A percentile compares a stretch with the other conserved stretches of the same genome.
Conservation (phyloP, 2,329 filamentous ascomycete species). For the Didymella glomerata region DNA sequence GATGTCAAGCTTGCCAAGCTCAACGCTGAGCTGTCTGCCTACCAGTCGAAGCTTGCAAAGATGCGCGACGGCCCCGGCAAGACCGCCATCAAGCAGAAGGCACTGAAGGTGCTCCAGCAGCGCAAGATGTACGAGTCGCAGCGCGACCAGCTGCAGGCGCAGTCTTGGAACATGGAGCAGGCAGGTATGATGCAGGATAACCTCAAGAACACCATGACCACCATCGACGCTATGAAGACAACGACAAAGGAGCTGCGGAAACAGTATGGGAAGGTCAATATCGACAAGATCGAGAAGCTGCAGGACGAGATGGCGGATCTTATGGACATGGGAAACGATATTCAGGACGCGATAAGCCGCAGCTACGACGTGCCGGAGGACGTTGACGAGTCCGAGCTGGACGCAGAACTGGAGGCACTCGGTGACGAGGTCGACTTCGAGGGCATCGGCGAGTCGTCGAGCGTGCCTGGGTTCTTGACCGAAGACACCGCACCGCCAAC, state of each 20-base stretch:
- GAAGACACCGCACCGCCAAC: conserved; percentile 83
- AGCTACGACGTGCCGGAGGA: conserved; percentile 97
- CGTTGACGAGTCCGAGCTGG: conserved; percentile 93
- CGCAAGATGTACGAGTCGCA: conserved; percentile 94
- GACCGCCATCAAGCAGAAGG: conserved; percentile 89
- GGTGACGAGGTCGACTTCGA: conserved; percentile 95
- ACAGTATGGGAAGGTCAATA: conserved; percentile 96
- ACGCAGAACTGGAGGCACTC: conserved; percentile 93
- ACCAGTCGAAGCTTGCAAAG: conserved; percentile 85
- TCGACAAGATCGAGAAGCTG: conserved; percentile 96
- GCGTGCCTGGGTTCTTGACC: conserved; percentile 83
- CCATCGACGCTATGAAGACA: conserved; percentile 95
- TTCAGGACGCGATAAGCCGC: conserved; percentile 89
- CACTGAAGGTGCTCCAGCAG: conserved; percentile 90
- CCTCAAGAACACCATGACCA: conserved; percentile 97
- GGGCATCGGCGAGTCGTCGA: conserved; percentile 66
- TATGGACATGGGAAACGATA: conserved; percentile 97
- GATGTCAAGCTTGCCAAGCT: conserved; percentile 94
- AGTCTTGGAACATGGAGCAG: conserved; percentile 99
- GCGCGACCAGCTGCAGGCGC: conserved; percentile 89
- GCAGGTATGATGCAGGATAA: conserved; percentile 99
- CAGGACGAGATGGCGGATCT: conserved; percentile 99
- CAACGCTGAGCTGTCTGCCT: conserved; percentile 86
- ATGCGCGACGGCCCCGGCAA: conserved; percentile 98
- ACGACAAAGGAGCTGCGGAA: conserved; percentile 91